Percentiles rank a stretch among this genome's conserved stretches.
These are phyloP conservation scores for Haematococcus sp. DNA, from an alignment of 139 green algal species.

Conservation along the genomic window DNA sequence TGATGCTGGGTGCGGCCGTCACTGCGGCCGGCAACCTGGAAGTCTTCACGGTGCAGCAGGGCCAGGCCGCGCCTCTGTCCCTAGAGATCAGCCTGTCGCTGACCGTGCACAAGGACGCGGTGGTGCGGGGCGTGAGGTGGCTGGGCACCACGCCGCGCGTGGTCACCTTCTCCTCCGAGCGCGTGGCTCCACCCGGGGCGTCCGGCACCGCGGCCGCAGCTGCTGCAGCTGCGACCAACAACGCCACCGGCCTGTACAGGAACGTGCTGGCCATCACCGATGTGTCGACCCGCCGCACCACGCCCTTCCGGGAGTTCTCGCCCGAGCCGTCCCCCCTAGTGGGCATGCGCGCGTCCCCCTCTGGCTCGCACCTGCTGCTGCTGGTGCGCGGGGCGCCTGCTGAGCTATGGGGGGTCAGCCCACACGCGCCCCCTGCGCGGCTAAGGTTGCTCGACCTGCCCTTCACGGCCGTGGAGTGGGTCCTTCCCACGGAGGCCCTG, in stretches of 20 bases:
- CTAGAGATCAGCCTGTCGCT: neutral
- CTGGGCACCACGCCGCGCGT: slow-evolving; percentile 63
- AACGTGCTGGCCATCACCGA: slow-evolving; percentile 71
- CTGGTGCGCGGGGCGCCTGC: slow-evolving; percentile 61
- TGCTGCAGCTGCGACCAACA: neutral
- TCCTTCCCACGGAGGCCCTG: slow-evolving; percentile 24
- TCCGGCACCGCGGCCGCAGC: neutral
- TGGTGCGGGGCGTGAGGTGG: slow-evolving; percentile 62
- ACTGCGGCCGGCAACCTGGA: slow-evolving; percentile 55
- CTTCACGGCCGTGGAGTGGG: slow-evolving; percentile 80
- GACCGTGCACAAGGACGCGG: neutral
- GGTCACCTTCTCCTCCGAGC: slow-evolving; percentile 60
- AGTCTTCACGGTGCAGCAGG: slow-evolving; percentile 49
- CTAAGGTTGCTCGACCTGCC: slow-evolving; percentile 75
- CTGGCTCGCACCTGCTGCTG: slow-evolving; percentile 70
- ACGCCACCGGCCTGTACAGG: neutral
- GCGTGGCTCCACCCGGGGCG: neutral
- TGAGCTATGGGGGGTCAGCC: slow-evolving; percentile 73
- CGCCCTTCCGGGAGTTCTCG: slow-evolving; percentile 33
- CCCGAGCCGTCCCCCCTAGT: slow-evolving; percentile 52
- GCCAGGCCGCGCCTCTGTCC: slow-evolving; percentile 18
- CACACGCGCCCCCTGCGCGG: slow-evolving; percentile 24
- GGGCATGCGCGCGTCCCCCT: slow-evolving; percentile 61
- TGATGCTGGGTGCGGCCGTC: slow-evolving; percentile 48
- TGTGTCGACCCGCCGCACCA: slow-evolving; percentile 37